A percentile compares a stretch with the other conserved stretches of the same genome.
Conservation (phyloP, 257 asterid species). For the Solanum virginianum region DNA sequence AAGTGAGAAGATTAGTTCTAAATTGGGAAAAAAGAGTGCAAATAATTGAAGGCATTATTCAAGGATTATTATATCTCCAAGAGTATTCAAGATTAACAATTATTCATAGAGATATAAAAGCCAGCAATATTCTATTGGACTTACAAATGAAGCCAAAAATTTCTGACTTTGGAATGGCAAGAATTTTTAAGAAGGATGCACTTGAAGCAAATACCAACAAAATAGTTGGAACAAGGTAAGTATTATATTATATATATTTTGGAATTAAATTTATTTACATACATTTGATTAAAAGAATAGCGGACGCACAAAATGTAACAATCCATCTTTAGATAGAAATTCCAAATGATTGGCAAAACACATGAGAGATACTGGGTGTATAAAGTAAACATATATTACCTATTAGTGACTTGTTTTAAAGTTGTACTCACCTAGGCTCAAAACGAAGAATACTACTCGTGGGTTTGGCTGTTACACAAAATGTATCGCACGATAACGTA, state of each 20-base stretch:
- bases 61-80: not conserved
- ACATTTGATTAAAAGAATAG: not conserved
- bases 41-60: not conserved
- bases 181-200: not conserved
- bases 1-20: not conserved
- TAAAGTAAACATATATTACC: too few species aligned
- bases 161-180: not conserved
- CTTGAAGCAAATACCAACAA: not conserved
- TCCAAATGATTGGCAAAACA: too few species aligned
- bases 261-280: not conserved
- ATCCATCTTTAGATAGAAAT: too few species aligned
- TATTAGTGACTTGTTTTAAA: too few species aligned
- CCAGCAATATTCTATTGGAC: not conserved
- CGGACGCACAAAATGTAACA: too few species aligned
- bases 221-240: not conserved
- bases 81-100: not conserved
- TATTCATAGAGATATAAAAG: not conserved
- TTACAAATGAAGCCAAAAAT: not conserved
- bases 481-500: too few species aligned
- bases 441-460: too few species aligned
- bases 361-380: too few species aligned
- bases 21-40: not conserved
- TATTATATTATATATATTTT: not conserved
- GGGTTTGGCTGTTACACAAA: too few species aligned
- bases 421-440: too few species aligned